Evolutionary conservation across 192 early-diverging fungal genomes (phyloP).

Genomic region (Coemansia sp.): DNA sequence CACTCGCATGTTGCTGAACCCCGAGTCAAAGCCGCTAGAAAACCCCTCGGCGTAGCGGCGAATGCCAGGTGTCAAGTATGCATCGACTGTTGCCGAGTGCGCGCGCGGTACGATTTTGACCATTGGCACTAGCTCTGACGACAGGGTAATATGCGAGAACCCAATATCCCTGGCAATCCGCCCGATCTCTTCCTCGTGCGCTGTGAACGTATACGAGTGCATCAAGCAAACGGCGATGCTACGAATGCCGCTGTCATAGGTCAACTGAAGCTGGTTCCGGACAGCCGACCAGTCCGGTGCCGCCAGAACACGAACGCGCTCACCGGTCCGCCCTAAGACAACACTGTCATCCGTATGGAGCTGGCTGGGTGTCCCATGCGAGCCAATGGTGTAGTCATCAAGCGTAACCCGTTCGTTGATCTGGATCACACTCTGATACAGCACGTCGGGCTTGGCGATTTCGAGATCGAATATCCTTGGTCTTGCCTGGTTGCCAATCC

Average conservation of each 20-base stretch:
- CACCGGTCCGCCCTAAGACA: slow-evolving; percentile 79
- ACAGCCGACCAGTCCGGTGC: slow-evolving; percentile 60
- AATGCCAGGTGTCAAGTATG: slow-evolving; percentile 93
- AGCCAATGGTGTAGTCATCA: slow-evolving; percentile 67
- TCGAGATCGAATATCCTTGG: slow-evolving; percentile 94
- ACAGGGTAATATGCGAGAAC: slow-evolving; percentile 84
- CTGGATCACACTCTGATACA: slow-evolving; percentile 77
- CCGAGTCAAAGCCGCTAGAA: slow-evolving; percentile 77
- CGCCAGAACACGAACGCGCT: slow-evolving; percentile 73
- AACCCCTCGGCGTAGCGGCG: slow-evolving; percentile 83
- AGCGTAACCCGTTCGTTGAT: slow-evolving; percentile 87
- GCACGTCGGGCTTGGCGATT: slow-evolving; percentile 80
- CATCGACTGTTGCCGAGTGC: slow-evolving; percentile 85
- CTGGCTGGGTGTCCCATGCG: neutral
- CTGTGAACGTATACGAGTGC: slow-evolving; percentile 91
- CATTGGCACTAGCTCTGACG: slow-evolving; percentile 82
- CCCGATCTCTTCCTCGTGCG: slow-evolving; percentile 75
- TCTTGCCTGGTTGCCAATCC: slow-evolving; percentile 87
- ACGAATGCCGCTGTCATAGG: slow-evolving; percentile 70
- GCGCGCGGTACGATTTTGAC: slow-evolving; percentile 94
- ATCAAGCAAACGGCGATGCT: slow-evolving; percentile 92
- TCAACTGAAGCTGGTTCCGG: slow-evolving; percentile 56
- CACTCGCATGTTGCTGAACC: slow-evolving; percentile 57
- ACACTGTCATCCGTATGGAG: slow-evolving; percentile 12
- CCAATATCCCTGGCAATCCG: slow-evolving; percentile 67